Percentiles rank a stretch among this genome's conserved stretches.
Conservation (phyloP, 2,329 filamentous ascomycete species). For the Periconia sp. region DNA sequence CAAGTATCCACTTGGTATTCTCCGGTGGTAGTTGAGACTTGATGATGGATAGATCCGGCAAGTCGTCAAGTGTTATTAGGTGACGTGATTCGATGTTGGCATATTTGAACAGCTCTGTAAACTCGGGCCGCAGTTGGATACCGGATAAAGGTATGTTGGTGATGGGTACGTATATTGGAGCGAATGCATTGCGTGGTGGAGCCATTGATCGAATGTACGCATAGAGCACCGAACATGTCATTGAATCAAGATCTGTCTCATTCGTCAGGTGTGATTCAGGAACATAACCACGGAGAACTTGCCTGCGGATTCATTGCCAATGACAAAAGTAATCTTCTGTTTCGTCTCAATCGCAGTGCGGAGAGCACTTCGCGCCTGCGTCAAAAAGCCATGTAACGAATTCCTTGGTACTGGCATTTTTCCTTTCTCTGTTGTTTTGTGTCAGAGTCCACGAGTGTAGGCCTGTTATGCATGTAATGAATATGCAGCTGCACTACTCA, state of each 20-base stretch:
- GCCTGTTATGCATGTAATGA: neutral
- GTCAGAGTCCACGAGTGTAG: neutral
- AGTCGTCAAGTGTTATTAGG: constrained; percentile 66
- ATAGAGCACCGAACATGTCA: constrained; percentile 72
- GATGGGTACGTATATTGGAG: constrained; percentile 68
- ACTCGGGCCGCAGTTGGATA: constrained; percentile 71
- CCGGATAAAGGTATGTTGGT: constrained; percentile 70
- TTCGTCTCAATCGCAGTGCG: constrained; percentile 43
- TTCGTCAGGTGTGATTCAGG: constrained; percentile 10
- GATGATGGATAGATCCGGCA: constrained; percentile 56
- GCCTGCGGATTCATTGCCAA: constrained; percentile 58
- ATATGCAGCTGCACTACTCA: neutral
- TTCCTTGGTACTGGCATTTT: constrained; percentile 48
- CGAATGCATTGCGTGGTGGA: constrained; percentile 48
- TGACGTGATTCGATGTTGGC: constrained; percentile 62
- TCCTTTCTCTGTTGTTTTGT: constrained; percentile 13
- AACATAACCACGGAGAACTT: constrained; percentile 7
- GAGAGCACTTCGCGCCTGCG: constrained; percentile 47
- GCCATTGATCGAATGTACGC: constrained; percentile 71
- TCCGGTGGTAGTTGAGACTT: constrained; percentile 51
- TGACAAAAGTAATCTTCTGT: constrained; percentile 51
- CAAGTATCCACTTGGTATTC: constrained; percentile 69
- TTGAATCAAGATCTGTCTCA: constrained; percentile 72
- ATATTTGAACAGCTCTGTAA: constrained; percentile 64
- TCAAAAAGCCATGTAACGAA: constrained; percentile 50